Evolutionary conservation across 805 yeast genomes (phyloP).

Genomic region (Metschnikowia continentalis): DNA sequence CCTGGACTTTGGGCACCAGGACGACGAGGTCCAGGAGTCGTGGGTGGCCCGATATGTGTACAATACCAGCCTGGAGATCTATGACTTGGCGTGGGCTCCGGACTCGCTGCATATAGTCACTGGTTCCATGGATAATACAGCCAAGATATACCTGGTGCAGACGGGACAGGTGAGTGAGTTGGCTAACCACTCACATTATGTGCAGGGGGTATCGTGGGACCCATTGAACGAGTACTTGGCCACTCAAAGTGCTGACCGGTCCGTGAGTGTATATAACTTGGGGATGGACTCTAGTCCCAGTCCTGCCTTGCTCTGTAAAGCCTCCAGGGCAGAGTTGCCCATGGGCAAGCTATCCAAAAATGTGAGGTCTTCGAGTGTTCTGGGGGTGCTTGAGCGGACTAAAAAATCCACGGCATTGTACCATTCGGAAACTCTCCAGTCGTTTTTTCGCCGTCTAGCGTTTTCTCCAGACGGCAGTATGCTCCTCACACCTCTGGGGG

Average conservation of each 20-base stretch:
- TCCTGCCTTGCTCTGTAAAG: slow-evolving; percentile 44
- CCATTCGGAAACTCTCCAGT: slow-evolving; percentile 82
- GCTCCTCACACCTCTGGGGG: slow-evolving; percentile 72
- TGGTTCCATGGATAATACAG: slow-evolving; percentile 87
- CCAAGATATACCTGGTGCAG: slow-evolving; percentile 59
- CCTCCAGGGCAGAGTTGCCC: slow-evolving; percentile 57
- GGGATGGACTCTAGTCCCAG: neutral
- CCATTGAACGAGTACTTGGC: slow-evolving; percentile 74
- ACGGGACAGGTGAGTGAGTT: slow-evolving; percentile 56
- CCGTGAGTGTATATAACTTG: slow-evolving; percentile 51
- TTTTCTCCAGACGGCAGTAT: slow-evolving; percentile 90
- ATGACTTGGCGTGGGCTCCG: slow-evolving; percentile 93
- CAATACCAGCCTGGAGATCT: slow-evolving; percentile 69
- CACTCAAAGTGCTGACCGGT: slow-evolving; percentile 86
- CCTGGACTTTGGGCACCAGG: slow-evolving; percentile 55
- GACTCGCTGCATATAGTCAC: slow-evolving; percentile 70
- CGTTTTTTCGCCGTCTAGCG: slow-evolving; percentile 81
- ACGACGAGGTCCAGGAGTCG: slow-evolving; percentile 58
- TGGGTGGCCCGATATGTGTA: slow-evolving; percentile 67
- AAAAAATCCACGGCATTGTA: slow-evolving; percentile 36
- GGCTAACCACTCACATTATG: slow-evolving; percentile 79
- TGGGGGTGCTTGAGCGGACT: neutral
- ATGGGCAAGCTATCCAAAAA: slow-evolving; percentile 1
- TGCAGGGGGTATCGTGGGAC: slow-evolving; percentile 97
- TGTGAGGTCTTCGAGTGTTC: neutral